Percentiles rank a stretch among this genome's conserved stretches.
These are phyloP conservation scores for Amanita jacksonii DNA, from an alignment of 768 basidiomycete species.

Conservation along the genomic window DNA sequence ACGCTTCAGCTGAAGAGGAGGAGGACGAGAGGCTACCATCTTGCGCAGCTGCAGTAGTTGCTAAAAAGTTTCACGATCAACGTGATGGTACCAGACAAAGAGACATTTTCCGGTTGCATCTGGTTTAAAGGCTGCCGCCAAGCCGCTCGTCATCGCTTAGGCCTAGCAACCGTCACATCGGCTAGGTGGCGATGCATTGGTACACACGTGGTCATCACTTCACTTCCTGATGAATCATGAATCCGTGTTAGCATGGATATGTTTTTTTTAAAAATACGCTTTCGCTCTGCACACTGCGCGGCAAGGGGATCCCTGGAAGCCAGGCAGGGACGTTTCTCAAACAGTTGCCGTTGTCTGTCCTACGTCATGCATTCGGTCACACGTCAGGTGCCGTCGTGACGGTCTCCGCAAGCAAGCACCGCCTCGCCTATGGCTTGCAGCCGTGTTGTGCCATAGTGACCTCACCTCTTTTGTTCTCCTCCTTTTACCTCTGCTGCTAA, in stretches of 20 bases:
- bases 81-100: slow-evolving; percentile 32
- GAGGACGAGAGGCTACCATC: slow-evolving; percentile 20
- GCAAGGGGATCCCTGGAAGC: too few species aligned
- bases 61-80: slow-evolving; percentile 7
- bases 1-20: slow-evolving; percentile 34
- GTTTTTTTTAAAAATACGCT: too few species aligned
- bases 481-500: background rate
- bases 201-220: too few species aligned
- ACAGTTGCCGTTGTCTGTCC: too few species aligned
- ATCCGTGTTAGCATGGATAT: too few species aligned
- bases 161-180: slow-evolving; percentile 5
- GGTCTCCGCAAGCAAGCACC: background rate
- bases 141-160: background rate
- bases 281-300: too few species aligned
- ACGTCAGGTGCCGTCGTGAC: too few species aligned
- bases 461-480: background rate
- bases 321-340: too few species aligned
- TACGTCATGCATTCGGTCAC: too few species aligned
- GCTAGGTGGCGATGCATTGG: background rate
- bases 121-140: slow-evolving; percentile 2
- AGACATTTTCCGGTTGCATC: slow-evolving; percentile 11
- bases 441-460: too few species aligned
- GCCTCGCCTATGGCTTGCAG: background rate
- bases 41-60: background rate
- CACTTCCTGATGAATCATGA: too few species aligned